Evolutionary conservation across 2,329 filamentous ascomycete genomes (phyloP).

Genomic region (Xylaria multiplex): DNA sequence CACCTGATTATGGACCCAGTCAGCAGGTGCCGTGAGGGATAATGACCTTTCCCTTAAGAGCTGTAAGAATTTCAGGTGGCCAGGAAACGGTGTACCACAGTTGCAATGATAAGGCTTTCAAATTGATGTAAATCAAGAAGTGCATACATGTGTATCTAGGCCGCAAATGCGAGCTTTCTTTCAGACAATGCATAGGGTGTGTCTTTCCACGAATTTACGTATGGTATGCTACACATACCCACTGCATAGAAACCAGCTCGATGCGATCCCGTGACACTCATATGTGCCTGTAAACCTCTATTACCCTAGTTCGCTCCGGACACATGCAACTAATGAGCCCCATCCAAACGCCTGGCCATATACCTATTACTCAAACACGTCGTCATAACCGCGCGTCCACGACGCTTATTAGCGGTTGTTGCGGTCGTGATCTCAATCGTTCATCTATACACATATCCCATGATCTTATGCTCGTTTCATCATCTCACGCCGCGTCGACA

Average conservation of each 20-base stretch:
- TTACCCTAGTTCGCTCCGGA: constrained; percentile 40
- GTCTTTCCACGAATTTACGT: constrained; percentile 15
- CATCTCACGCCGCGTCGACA: not conserved
- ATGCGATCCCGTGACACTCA: constrained; percentile 24
- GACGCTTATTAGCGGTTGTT: not conserved
- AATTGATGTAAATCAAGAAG: constrained; percentile 43
- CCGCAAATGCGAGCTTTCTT: constrained; percentile 32
- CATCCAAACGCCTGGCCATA: constrained; percentile 44
- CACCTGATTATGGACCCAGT: constrained; percentile 27
- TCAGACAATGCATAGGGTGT: constrained; percentile 28
- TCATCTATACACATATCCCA: constrained; percentile 25
- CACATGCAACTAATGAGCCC: constrained; percentile 38
- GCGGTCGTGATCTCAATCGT: constrained; percentile 9
- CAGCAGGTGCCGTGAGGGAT: constrained; percentile 18
- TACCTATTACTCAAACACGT: constrained; percentile 31
- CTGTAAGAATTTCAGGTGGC: constrained; percentile 24
- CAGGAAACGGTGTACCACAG: constrained; percentile 18
- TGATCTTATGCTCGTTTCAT: constrained; percentile 29
- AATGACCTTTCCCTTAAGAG: constrained; percentile 24
- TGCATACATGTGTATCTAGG: constrained; percentile 41
- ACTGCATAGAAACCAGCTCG: constrained; percentile 25
- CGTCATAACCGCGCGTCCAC: constrained; percentile 27
- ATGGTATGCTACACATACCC: constrained; percentile 26
- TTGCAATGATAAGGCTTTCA: constrained; percentile 25
- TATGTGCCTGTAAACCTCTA: constrained; percentile 36